Evolutionary conservation across 2,329 filamentous ascomycete species (phyloP), one percentile per base, ranked within the genome.

Genomic region (Amesomyces nigricolor): DNA sequence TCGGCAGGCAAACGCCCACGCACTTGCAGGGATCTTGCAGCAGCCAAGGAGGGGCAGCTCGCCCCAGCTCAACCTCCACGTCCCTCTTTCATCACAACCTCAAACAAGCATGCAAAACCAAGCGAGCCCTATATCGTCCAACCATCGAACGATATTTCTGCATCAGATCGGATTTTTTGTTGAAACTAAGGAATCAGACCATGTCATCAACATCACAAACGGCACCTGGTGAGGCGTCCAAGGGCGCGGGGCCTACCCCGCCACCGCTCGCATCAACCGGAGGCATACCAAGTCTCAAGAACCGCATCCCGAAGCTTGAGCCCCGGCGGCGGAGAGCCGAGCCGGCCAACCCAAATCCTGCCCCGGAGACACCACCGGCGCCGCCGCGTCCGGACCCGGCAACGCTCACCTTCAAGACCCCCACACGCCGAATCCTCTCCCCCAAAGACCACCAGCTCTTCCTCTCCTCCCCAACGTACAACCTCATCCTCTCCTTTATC

Each of bases 341-440:
- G 59, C 71, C 77, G 29, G 67, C 78, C 44, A 86, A 82, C 64
- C 73, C 77, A 29, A 72, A 75, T 26, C 86, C 90, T 59, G 77
- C 87, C 45, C 91, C 91, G 57, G 77, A 81, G 62, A 95, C 91
- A 29, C 91, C 91, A 47, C 68, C 78, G 39, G 78, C 96, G 8
- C 84, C 89, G 35, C 70, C 82, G 46, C 85, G 86, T 16, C 85
- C 87, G 57, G 78, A 83, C 58, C 75, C 79, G 40, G 77, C 79
- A 51, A 77, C 73, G 45, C 76, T 85, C 66, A 72, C 71, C 5
- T 95, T 89, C 74, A 74, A 76, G 56, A 75, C 74, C 5, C 94
- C 94, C 0, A 81, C 78, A 11, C 81, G 91, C 58, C 82, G 91
- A 8, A 97, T 99, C 51, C 75, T 99, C 11, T 92, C 91, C 3